phyloP scores from a whole-genome alignment of 345 rosid species.

The Brassica carinata region DNA sequence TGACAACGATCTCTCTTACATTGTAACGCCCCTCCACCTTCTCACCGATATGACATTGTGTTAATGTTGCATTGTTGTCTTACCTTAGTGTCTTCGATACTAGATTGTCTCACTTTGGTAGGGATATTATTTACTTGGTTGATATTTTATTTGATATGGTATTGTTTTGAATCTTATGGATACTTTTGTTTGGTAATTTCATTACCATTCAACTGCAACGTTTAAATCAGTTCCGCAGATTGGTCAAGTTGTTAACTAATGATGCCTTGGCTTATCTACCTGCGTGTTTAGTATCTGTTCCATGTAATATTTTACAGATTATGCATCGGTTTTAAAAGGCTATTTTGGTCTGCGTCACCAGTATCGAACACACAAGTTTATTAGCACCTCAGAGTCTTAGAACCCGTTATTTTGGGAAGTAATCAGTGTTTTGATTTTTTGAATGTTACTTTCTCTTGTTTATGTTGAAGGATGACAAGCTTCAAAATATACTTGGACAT shows the following conservation, averaged over 20 bases:
- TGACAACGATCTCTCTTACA: conserved; percentile 74
- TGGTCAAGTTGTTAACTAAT: background rate
- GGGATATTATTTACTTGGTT: conserved; percentile 15
- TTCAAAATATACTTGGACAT: conserved; percentile 89
- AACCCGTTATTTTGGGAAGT: background rate
- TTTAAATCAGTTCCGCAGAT: background rate
- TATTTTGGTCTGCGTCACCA: conserved; percentile 1
- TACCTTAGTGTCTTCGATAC: conserved; percentile 13
- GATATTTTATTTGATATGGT: conserved; percentile 26
- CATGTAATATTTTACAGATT: background rate
- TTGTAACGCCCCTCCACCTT: conserved; percentile 51
- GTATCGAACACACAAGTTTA: background rate
- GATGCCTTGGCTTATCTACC: conserved; percentile 6
- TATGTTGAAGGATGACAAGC: conserved; percentile 78
- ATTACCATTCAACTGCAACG: background rate
- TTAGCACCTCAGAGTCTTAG: background rate
- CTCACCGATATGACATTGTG: background rate
- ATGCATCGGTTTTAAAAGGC: conserved; percentile 19
- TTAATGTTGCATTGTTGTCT: conserved; percentile 16
- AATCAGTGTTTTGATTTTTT: background rate
- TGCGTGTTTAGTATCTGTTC: conserved; percentile 19
- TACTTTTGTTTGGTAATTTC: conserved; percentile 10
- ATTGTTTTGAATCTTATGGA: conserved; percentile 25
- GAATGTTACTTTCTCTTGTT: conserved; percentile 22
- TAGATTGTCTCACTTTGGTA: conserved; percentile 15